phyloP scores from a whole-genome alignment of 2,329 filamentous ascomycete genomes.

The Metarhizium anisopliae region DNA sequence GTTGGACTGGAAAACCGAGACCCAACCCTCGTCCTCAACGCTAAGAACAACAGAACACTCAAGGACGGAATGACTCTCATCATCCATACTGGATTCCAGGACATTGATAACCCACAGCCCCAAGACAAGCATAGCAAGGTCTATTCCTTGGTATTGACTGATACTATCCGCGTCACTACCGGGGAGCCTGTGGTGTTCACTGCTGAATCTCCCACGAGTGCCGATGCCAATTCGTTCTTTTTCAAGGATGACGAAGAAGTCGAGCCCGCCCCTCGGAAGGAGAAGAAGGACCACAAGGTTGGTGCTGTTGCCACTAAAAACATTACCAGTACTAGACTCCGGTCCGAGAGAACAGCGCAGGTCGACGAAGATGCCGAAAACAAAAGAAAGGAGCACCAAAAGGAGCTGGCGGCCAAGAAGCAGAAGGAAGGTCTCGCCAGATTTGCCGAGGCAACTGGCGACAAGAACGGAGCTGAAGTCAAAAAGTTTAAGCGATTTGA shows the following conservation, averaged over 20 bases:
- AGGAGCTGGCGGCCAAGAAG: constrained; percentile 77
- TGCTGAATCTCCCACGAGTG: constrained; percentile 80
- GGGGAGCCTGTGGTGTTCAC: constrained; percentile 84
- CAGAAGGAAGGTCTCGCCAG: constrained; percentile 78
- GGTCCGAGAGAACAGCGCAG: constrained; percentile 82
- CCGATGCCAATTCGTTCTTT: constrained; percentile 95
- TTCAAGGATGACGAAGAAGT: constrained; percentile 95
- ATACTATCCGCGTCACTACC: constrained; percentile 81
- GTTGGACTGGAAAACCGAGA: constrained; percentile 91
- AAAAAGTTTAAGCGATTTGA: constrained; percentile 99
- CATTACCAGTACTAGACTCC: constrained; percentile 86
- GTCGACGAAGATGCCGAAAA: constrained; percentile 85
- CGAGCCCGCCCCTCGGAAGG: constrained; percentile 78
- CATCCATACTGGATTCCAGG: constrained; percentile 81
- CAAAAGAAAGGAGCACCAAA: constrained; percentile 83
- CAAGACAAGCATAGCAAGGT: constrained; percentile 84
- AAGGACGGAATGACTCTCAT: constrained; percentile 97
- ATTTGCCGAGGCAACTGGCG: constrained; percentile 77
- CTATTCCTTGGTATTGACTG: constrained; percentile 84
- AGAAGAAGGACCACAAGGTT: constrained; percentile 74
- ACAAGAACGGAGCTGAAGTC: constrained; percentile 80
- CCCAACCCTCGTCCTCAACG: constrained; percentile 71
- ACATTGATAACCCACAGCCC: constrained; percentile 77
- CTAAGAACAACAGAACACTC: constrained; percentile 71
- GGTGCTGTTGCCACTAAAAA: constrained; percentile 90